Base-by-base conservation (phyloP, 352 stramenopile genomes). In the Pythium brachiatum region DNA sequence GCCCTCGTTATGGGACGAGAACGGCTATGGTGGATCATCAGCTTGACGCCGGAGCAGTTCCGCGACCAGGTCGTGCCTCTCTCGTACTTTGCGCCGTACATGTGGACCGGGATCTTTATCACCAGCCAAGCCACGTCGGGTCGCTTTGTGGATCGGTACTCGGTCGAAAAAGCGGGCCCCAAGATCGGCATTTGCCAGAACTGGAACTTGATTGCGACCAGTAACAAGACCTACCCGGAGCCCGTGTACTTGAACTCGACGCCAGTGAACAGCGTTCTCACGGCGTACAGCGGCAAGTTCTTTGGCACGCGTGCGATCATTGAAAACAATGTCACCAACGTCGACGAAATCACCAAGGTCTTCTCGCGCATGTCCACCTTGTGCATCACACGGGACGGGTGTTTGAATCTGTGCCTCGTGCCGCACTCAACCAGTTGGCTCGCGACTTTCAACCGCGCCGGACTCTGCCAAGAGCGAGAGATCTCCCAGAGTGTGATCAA, bases 1-100 rank as follows among this genome's bases (percentile, higher is more conserved):
- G 63, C 56, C 32, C 51, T 70, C 0, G 63, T 70, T 1, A n/a
- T 57, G 3, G 63, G 54, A 3, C 56, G 63, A 1, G 63, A 70
- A 44, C 41, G 51, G 2, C 34, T 70, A 0, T 66, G 63, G 63
- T 70, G 63, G 63, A 25, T 46, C 8, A 44, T 58, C 3, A 56
- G 61, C 18, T 21, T 44, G 12, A 46, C 53, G 12, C 53, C 61
- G 0, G 2, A 63, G 27, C 43, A 48, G 8, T 68, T 68, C n/a
- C 44, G 20, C 16, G 32, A 36, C 26, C n/a, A 50, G 9, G 51
- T 53, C 29, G 18, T 34, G 0, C 9, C 15, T 2, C 34, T 55
- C 29, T 3, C 50, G 1, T 59, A 32, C 41, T 60, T 50, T 13
- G 59, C 47, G 3, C 59, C 59, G 38, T 66, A 66, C 23, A 23